Evolutionary conservation across 257 asterid species (phyloP), one percentile per base, ranked within the genome.

Genomic region (Rehmannia glutinosa): DNA sequence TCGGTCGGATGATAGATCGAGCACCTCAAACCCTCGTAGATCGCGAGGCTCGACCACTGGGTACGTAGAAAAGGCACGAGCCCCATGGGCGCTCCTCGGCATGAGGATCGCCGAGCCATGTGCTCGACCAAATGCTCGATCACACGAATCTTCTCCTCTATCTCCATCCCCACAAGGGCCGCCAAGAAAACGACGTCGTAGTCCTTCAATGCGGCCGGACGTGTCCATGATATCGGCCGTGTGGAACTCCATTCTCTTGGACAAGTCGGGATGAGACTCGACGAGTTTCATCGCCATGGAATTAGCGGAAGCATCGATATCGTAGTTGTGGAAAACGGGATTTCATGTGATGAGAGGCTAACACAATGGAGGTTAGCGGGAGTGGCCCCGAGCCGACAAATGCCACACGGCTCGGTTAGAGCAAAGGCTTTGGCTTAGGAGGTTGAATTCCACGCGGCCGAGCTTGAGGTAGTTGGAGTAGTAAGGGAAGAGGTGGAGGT

Each of bases 131-230:
- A 59, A 49, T 84, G 85, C 53, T 68, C 82, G 3, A 86, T 65
- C 3, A 78, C 79, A 5, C 64, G 64, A 23, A 61, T 61, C 70
- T 88, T 88, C 2, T 83, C 87, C 41, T 81, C 88, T 20, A 71
- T 82, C 32, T 81, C 88, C 94, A 86, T 84, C 0, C 96, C 96
- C 33, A 88, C 96, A 0, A 88, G 76, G 0, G 96, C 96, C 0
- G 96, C 96, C 83, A 88, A 49, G 72, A 86, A 86, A 25, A 88
- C 90, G 0, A 88, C 94, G 0, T 86, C 96, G n/a, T 79, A 88
- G 7, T 77, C 81, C 56, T 65, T 73, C 33, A 88, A 20, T 0
- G 49, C 78, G 1, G 32, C 75, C 55, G 0, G 88, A 70, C 7
- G 75, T 86, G 10, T 81, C 39, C 88, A 89, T 66, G 41, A 84